Conservation (phyloP, 2,329 filamentous ascomycete species). For the Ceratocystis eucalypticola region DNA sequence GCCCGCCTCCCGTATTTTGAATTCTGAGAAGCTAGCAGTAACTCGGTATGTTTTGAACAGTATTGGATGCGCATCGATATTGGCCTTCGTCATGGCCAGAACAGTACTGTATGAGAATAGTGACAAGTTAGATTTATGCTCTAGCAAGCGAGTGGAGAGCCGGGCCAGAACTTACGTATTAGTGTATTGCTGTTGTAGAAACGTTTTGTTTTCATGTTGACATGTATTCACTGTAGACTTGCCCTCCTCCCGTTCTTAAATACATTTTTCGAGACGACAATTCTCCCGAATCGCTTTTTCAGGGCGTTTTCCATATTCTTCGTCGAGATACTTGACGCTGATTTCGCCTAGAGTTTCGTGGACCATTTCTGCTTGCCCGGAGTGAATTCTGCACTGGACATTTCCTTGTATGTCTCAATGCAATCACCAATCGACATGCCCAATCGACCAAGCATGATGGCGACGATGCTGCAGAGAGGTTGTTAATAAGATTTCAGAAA, state of each 20-base stretch:
- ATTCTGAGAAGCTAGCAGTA: constrained; percentile 20
- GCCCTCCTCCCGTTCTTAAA: not conserved
- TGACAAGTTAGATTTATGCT: not conserved
- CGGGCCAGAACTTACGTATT: not conserved
- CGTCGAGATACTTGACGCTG: too few relatives aligned
- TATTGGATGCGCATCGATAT: constrained; percentile 18
- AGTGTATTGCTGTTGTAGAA: not conserved
- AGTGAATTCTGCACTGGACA: too few relatives aligned
- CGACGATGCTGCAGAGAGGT: too few relatives aligned
- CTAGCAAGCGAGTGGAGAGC: too few relatives aligned
- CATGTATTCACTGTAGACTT: not conserved
- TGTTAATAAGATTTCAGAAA: too few relatives aligned
- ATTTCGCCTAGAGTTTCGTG: too few relatives aligned
- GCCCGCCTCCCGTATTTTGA: constrained; percentile 25
- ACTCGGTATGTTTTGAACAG: constrained; percentile 24
- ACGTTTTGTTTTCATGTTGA: not conserved
- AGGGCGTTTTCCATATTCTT: too few relatives aligned
- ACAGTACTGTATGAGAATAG: not conserved
- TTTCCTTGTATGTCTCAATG: too few relatives aligned
- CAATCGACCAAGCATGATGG: not conserved
- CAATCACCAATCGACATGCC: not conserved
- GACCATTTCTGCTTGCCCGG: too few relatives aligned
- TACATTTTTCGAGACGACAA: not conserved
- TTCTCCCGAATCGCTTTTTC: too few relatives aligned
- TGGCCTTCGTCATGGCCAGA: not conserved